Conservation (phyloP, 2,329 filamentous ascomycete species). For the Scedosporium dehoogii region DNA sequence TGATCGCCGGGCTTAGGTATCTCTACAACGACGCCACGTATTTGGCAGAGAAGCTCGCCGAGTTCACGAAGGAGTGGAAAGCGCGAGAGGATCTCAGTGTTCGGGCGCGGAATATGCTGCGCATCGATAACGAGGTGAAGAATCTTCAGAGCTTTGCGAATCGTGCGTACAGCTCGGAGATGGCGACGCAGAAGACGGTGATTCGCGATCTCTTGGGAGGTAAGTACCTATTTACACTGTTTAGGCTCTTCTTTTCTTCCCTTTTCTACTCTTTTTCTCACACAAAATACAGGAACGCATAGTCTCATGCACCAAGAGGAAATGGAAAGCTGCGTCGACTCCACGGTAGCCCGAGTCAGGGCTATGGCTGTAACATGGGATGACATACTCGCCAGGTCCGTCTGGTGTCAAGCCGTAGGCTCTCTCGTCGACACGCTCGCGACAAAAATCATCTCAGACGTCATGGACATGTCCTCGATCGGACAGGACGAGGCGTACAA, state of each 20-base stretch:
- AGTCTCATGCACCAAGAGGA: slow-evolving; percentile 50
- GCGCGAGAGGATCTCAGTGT: slow-evolving; percentile 39
- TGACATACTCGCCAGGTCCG: slow-evolving; percentile 46
- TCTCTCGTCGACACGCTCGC: slow-evolving; percentile 49
- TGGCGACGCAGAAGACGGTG: slow-evolving; percentile 50
- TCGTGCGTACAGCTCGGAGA: slow-evolving; percentile 51
- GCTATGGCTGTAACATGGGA: slow-evolving; percentile 47
- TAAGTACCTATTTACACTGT: slow-evolving; percentile 12
- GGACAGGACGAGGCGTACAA: slow-evolving; percentile 55
- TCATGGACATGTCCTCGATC: slow-evolving; percentile 51
- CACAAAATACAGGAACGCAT: slow-evolving; percentile 32
- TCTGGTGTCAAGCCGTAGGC: slow-evolving; percentile 53
- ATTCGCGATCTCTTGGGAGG: slow-evolving; percentile 52
- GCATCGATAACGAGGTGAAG: slow-evolving; percentile 50
- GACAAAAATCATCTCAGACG: slow-evolving; percentile 49
- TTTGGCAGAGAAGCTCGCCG: slow-evolving; percentile 45
- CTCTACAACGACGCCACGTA: slow-evolving; percentile 60
- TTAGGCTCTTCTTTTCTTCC: too few species aligned
- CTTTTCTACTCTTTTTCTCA: background rate
- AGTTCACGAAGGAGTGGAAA: slow-evolving; percentile 42
- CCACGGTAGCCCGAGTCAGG: slow-evolving; percentile 42
- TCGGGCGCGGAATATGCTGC: slow-evolving; percentile 43
- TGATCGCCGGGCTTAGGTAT: slow-evolving; percentile 31
- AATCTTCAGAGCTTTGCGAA: slow-evolving; percentile 50
- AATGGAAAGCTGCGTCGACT: slow-evolving; percentile 40